phyloP scores from a whole-genome alignment of 2,329 filamentous ascomycete genomes.

The Coniochaeta sp. region DNA sequence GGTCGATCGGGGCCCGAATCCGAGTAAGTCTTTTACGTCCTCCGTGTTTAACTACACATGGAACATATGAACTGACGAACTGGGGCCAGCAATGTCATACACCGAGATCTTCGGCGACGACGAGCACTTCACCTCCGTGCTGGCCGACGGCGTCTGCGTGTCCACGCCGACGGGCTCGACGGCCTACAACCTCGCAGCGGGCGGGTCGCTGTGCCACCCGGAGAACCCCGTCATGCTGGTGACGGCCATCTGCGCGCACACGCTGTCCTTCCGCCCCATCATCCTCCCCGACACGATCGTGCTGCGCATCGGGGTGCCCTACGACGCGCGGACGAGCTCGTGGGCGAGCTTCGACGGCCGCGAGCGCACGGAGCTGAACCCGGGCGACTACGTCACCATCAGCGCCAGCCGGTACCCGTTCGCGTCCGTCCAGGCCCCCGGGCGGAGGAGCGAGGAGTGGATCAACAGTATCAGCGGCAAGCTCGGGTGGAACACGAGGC shows the following conservation, averaged over 20 bases:
- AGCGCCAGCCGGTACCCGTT: conserved; percentile 76
- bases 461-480: conserved; percentile 74
- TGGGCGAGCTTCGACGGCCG: conserved; percentile 99
- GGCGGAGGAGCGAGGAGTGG: conserved; percentile 69
- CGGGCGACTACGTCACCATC: conserved; percentile 80
- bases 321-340: conserved; percentile 77
- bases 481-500: conserved; percentile 73
- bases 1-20: conserved; percentile 85
- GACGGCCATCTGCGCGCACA: conserved; percentile 91
- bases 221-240: conserved; percentile 95
- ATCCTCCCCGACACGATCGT: conserved; percentile 96
- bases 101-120: conserved; percentile 93
- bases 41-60: conserved; percentile 2
- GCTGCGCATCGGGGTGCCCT: conserved; percentile 86
- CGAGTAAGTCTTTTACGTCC: conserved; percentile 51
- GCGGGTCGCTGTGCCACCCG: conserved; percentile 90
- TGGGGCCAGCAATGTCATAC: conserved; percentile 69
- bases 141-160: conserved; percentile 88
- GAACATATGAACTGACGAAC: neutral
- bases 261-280: conserved; percentile 90
- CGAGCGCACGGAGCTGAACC: conserved; percentile 71
- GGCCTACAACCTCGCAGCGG: conserved; percentile 90
- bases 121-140: conserved; percentile 88
- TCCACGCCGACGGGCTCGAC: conserved; percentile 93
- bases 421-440: conserved; percentile 65